Evolutionary conservation across 306 rosid species (phyloP), one percentile per base, ranked within the genome.

Genomic region (Vigna trinervia): DNA sequence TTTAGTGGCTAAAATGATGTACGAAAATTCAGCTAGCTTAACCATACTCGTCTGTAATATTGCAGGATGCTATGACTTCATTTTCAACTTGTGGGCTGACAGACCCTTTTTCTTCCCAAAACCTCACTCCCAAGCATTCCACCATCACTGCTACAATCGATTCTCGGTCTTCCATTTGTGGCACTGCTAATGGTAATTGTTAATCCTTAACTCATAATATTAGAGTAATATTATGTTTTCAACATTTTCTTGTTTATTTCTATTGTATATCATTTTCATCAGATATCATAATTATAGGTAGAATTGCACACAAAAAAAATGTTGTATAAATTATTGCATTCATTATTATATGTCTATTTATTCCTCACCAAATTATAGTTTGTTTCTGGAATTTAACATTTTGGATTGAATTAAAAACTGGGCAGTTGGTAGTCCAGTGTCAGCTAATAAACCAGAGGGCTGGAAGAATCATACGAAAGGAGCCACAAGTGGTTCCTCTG

Each of bases 371-470:
- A 75, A 75, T 32, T 62, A 38, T 26, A 71, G 60, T 26, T 23
- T 58, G 3, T 3, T 57, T 28, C 72, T 74, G 17, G 13, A 56
- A 66, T 39, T 73, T 80, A 62, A 80, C 69, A 38, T 58, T 39
- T 66, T 46, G 63, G 45, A 65, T 78, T 73, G 68, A 83, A 78
- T 81, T 84, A 73, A 12, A 76, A 77, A 76, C 23, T 75, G 61
- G 22, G 1, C 89, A 96, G 98, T 90, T 69, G 92, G 97, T 30
- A 91, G 96, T 73, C 97, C 97, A 26, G 71, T 86, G 58, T 92
- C 97, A 15, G 87, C 88, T 3, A 87, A 85, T 74, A 85, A 91
- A 74, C 88, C 89, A 63, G 75, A 51, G 50, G 69, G 71, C 50
- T 6, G 81, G 74, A 85, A 88, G 66, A 84, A 83, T 81, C 87